Evolutionary conservation across 1,284 basidiomycete species (phyloP), one percentile per base, ranked within the genome.

Genomic region (Cutaneotrichosporon sp.): DNA sequence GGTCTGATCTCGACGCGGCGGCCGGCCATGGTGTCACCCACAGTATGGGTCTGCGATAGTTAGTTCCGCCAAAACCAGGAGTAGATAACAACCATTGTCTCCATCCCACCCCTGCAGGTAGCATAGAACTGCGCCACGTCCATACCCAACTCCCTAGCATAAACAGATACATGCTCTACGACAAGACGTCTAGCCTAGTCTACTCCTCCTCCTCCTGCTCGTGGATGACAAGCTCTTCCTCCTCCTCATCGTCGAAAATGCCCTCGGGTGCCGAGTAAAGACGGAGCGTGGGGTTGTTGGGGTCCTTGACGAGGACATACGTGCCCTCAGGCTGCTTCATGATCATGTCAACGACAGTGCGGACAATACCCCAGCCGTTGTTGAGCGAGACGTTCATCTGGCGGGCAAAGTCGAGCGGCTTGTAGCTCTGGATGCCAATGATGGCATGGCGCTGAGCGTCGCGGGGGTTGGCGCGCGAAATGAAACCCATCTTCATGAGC

Each of bases 361-460:
- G 82, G 26, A 98, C 90, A 68, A 99, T 97, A 59, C 96, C 96
- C 94, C 94, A 99, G 24, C 96, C 96, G 72, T 98, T 98, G 47
- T 87, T 78, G 55, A 98, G 78, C 45, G 91, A 96, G 52, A 98
- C 86, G 71, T 97, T 97, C 68, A 98, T 87, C 77, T 98, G 96
- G 24, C 79, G 81, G 11, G 96, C 93, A 68, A 98, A 96, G 62
- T 98, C 96, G 27, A 83, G 81, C 4, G 96, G 94, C 60, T 96
- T 90, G 81, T 92, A 86, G 46, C 90, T 93, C 39, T 92, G 90
- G 11, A 93, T 91, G 71, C 90, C 93, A 59, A 99, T 79, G 66
- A 98, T 92, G 67, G 91, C 86, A 78, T 99, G 96, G 50, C 93
- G 87, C 34, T 90, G 88, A 64, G 92, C 88, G 72, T 99, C 96